Evolutionary conservation across 73 alveolate genomes (phyloP).

Genomic region (Tetrahymena malaccensis): DNA sequence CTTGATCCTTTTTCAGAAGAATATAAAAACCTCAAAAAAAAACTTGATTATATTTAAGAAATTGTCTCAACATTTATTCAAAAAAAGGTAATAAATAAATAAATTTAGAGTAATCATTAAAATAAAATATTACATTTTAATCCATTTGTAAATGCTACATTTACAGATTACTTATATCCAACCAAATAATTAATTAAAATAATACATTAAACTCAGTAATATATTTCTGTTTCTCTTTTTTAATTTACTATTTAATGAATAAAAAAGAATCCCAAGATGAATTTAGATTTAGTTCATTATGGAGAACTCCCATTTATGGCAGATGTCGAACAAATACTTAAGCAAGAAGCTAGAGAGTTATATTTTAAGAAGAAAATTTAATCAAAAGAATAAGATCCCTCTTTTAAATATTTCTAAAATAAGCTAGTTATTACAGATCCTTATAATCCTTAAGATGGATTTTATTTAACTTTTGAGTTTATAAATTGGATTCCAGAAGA

Average conservation of each 20-base stretch:
- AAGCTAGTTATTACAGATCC: background rate
- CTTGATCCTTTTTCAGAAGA: background rate
- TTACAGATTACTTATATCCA: background rate
- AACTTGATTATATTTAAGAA: background rate
- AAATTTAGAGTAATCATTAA: background rate
- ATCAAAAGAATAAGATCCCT: background rate
- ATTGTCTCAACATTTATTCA: background rate
- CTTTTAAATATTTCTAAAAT: background rate
- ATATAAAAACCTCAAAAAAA: background rate
- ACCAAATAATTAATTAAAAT: background rate
- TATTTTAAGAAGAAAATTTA: background rate
- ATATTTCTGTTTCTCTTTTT: background rate
- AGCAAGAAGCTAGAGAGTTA: background rate
- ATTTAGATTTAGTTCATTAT: background rate
- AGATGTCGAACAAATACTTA: background rate
- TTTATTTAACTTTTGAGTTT: background rate
- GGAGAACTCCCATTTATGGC: background rate
- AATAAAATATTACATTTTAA: too few species aligned
- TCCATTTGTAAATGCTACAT: background rate
- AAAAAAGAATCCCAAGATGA: background rate
- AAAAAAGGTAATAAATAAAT: background rate
- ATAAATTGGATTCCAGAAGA: background rate
- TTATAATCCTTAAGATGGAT: background rate
- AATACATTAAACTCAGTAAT: background rate
- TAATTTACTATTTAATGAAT: background rate